Evolutionary conservation across 2,329 filamentous ascomycete genomes (phyloP).

Genomic region (Fusarium mangiferae): DNA sequence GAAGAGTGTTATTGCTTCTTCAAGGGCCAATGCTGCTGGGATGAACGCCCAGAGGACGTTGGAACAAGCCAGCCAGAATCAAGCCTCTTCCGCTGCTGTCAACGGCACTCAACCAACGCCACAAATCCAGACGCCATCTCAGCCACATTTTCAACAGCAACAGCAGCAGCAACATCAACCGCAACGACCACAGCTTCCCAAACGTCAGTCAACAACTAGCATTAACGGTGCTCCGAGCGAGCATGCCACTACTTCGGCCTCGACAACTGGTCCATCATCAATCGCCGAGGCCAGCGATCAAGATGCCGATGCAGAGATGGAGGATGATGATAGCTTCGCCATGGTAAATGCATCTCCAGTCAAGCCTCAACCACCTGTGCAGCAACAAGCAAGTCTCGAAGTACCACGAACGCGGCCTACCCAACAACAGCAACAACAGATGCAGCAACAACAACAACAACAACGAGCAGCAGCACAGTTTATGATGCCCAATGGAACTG

Average conservation of each 20-base stretch:
- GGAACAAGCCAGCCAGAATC: slow-evolving; percentile 48
- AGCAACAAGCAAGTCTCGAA: slow-evolving; percentile 56
- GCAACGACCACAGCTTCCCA: slow-evolving; percentile 36
- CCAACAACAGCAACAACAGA: slow-evolving; percentile 33
- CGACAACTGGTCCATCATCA: slow-evolving; percentile 52
- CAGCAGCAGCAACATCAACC: neutral
- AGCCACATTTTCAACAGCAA: slow-evolving; percentile 28
- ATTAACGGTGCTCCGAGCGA: slow-evolving; percentile 50
- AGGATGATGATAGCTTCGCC: slow-evolving; percentile 66
- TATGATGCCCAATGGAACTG: slow-evolving; percentile 55
- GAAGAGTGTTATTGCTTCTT: slow-evolving; percentile 68
- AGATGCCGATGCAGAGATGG: slow-evolving; percentile 63
- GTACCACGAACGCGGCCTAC: slow-evolving; percentile 54
- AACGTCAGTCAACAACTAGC: slow-evolving; percentile 51
- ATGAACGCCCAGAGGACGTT: slow-evolving; percentile 63
- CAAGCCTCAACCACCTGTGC: slow-evolving; percentile 52
- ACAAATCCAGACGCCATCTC: slow-evolving; percentile 35
- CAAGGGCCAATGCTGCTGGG: slow-evolving; percentile 55
- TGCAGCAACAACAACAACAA: slow-evolving; percentile 17
- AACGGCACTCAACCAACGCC: slow-evolving; percentile 34
- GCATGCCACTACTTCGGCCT: slow-evolving; percentile 45
- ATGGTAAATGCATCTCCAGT: slow-evolving; percentile 58
- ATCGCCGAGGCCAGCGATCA: slow-evolving; percentile 60
- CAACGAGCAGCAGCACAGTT: slow-evolving; percentile 48
- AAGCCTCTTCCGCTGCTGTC: slow-evolving; percentile 34